phyloP scores from a whole-genome alignment of 1,139 yeast species.

The Yamadazyma atmosphaerica region DNA sequence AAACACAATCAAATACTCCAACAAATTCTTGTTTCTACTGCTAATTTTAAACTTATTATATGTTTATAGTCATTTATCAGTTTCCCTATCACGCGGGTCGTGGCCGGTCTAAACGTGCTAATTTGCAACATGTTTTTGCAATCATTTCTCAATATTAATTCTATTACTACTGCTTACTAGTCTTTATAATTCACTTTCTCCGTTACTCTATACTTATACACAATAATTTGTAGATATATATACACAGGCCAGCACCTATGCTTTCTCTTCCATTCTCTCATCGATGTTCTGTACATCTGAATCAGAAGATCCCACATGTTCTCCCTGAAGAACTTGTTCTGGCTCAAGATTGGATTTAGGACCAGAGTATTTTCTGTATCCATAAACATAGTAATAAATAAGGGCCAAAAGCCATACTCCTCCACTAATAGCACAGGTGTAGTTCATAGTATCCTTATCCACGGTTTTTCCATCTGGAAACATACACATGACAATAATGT shows the following conservation, averaged over 20 bases:
- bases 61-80: no score
- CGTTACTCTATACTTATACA: no score
- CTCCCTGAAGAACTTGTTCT: constrained; percentile 8
- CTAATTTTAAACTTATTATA: no score
- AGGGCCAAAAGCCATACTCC: constrained; percentile 36
- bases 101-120: background rate
- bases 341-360: constrained; percentile 37
- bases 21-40: no score
- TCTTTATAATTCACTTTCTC: background rate
- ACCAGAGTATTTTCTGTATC: constrained; percentile 31
- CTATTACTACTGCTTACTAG: no score
- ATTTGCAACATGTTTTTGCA: background rate
- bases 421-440: constrained; percentile 34
- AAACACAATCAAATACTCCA: no score
- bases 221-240: background rate
- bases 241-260: background rate
- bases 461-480: constrained; percentile 34
- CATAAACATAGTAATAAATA: constrained; percentile 28
- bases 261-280: constrained; percentile 3
- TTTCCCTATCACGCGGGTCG: background rate
- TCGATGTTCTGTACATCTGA: constrained; percentile 4
- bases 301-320: constrained; percentile 3
- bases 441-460: constrained; percentile 34
- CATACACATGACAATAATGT: constrained; percentile 39
- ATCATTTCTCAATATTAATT: background rate